Conservation (phyloP, 306 rosid genomes). For the Oxytropis ochrocephala region DNA sequence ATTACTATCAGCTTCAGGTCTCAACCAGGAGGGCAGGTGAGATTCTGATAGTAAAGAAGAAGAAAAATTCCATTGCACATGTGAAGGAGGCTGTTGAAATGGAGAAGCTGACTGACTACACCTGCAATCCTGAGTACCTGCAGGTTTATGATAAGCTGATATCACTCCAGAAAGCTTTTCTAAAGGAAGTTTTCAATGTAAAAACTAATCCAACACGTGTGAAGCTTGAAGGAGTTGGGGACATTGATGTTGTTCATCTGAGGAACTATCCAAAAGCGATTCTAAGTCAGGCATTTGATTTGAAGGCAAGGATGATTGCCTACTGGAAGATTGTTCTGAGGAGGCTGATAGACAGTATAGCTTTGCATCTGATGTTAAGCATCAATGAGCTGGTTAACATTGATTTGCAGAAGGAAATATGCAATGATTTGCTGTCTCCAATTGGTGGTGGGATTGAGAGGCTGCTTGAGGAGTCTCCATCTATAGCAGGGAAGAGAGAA, state of each 20-base stretch:
- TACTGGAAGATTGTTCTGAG: slow-evolving; percentile 51
- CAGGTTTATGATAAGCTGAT: slow-evolving; percentile 26
- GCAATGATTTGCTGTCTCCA: background rate
- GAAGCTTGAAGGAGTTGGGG: slow-evolving; percentile 30
- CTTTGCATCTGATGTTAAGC: slow-evolving; percentile 31
- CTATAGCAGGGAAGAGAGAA: slow-evolving; percentile 24
- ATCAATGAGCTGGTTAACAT: slow-evolving; percentile 22
- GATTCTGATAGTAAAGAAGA: slow-evolving; percentile 26
- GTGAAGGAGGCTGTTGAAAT: slow-evolving; percentile 36
- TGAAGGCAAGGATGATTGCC: slow-evolving; percentile 41
- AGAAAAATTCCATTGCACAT: slow-evolving; percentile 9
- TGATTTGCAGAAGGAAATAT: slow-evolving; percentile 31
- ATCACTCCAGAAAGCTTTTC: slow-evolving; percentile 14
- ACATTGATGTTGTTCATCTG: slow-evolving; percentile 20
- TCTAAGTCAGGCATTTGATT: slow-evolving; percentile 38
- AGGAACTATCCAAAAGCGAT: background rate
- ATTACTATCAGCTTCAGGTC: slow-evolving; percentile 38
- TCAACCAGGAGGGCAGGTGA: slow-evolving; percentile 5
- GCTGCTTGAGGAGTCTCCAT: slow-evolving; percentile 41
- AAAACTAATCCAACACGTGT: background rate
- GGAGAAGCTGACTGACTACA: slow-evolving; percentile 45
- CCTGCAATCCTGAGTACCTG: slow-evolving; percentile 33
- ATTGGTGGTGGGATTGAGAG: slow-evolving; percentile 34
- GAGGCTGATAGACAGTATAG: slow-evolving; percentile 32
- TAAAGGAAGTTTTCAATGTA: background rate